A percentile compares a stretch with the other conserved stretches of the same genome.
Evolutionary conservation across 164 flowering plant genomes (phyloP).

Genomic region (Vitis rupestris): DNA sequence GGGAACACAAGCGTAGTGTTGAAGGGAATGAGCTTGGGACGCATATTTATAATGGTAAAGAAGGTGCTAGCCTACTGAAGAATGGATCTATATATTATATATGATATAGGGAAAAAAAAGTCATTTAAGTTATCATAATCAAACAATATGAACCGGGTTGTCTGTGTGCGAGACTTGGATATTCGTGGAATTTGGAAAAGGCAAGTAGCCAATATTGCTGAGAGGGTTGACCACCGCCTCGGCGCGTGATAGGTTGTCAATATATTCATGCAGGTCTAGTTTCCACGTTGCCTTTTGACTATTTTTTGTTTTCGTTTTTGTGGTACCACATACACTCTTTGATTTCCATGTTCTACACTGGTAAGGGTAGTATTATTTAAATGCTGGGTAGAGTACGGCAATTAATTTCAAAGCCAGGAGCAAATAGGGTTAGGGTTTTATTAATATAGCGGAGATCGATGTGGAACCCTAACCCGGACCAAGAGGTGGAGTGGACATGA

Average conservation of each 20-base stretch:
- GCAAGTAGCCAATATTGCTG: not conserved
- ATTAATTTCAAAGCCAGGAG: not conserved
- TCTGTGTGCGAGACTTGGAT: too few species aligned
- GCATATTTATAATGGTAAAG: slow-evolving; percentile 29
- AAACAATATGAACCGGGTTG: not conserved
- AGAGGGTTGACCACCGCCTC: slow-evolving; percentile 38
- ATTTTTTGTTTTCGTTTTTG: not conserved
- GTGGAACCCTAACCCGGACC: slow-evolving; percentile 29
- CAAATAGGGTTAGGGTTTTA: slow-evolving; percentile 22
- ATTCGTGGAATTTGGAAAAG: too few species aligned
- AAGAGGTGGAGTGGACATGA: slow-evolving; percentile 43
- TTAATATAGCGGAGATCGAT: not conserved
- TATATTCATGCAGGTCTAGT: slow-evolving; percentile 26
- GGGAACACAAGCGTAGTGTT: slow-evolving; percentile 4
- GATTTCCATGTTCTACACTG: too few species aligned
- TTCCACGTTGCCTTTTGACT: slow-evolving; percentile 54
- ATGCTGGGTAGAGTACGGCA: too few species aligned
- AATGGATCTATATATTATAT: slow-evolving; percentile 13
- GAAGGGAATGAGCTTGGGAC: slow-evolving; percentile 17
- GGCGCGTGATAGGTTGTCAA: slow-evolving; percentile 59
- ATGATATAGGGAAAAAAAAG: not conserved
- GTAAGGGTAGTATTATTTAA: too few species aligned
- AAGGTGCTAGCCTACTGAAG: not conserved
- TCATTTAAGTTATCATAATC: not conserved
- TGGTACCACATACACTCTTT: too few species aligned